Conservation (phyloP, 495 filamentous ascomycete species). For the Aspergillus asperescens region DNA sequence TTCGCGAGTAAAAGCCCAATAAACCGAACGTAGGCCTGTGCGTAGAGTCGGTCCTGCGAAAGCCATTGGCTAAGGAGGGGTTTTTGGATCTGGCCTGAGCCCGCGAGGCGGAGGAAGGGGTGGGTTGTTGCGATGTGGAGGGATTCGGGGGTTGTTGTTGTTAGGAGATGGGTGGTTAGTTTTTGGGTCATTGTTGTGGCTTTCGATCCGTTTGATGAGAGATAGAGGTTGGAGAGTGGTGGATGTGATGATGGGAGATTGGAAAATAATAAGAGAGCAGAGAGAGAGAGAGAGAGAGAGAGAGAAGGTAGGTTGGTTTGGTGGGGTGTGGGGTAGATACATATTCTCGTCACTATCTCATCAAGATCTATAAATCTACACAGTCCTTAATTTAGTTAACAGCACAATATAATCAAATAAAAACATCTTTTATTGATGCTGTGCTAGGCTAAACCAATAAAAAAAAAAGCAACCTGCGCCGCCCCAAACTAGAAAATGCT, state of each 20-base stretch:
- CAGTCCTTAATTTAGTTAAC: too few relatives aligned
- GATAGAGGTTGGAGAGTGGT: neutral
- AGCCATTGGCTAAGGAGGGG: constrained; percentile 61
- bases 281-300: too few relatives aligned
- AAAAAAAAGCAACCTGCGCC: constrained; percentile 1
- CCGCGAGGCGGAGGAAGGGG: constrained; percentile 64
- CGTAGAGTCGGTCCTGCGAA: constrained; percentile 69
- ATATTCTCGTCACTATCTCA: too few relatives aligned
- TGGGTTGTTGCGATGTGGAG: constrained; percentile 57
- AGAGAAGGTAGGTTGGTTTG: too few relatives aligned
- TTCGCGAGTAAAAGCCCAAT: constrained; percentile 61
- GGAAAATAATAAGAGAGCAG: neutral
- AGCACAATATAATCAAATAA: too few relatives aligned
- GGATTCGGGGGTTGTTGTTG: constrained; percentile 24
- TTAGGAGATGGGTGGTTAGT: constrained; percentile 29
- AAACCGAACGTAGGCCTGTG: constrained; percentile 66
- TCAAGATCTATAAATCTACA: too few relatives aligned
- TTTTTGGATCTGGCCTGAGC: constrained; percentile 55
- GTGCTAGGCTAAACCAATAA: neutral
- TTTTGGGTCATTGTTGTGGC: constrained; percentile 17
- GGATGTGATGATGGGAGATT: neutral
- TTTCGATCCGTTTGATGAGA: neutral
- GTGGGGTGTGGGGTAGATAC: constrained; percentile 3
- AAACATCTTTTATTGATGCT: neutral
- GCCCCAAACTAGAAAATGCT: constrained; percentile 1